phyloP scores from a whole-genome alignment of 768 basidiomycete genomes.

The Hydnum rufescens region DNA sequence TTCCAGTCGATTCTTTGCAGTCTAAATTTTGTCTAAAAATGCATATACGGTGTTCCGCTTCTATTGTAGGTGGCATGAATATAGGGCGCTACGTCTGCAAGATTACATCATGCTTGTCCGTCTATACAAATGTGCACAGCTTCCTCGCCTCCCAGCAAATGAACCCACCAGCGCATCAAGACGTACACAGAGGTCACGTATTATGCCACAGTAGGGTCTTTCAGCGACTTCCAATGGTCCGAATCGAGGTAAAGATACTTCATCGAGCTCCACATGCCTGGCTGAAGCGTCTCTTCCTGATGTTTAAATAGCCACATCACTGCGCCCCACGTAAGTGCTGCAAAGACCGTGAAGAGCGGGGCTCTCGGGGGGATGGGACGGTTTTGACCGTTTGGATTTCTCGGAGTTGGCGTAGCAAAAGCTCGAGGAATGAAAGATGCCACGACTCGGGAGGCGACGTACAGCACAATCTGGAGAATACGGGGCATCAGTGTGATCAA shows the following conservation, averaged over 20 bases:
- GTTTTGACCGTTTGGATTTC: conserved; percentile 15
- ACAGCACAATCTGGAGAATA: conserved; percentile 66
- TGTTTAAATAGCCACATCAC: conserved; percentile 95
- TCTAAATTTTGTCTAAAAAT: too few relatives aligned
- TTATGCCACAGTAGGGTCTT: conserved; percentile 87
- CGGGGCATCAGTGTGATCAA: neutral
- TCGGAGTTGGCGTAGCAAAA: conserved; percentile 17
- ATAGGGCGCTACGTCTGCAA: too few relatives aligned
- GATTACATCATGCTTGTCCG: too few relatives aligned
- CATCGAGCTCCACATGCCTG: conserved; percentile 95
- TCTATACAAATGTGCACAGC: too few relatives aligned
- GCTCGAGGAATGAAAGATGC: conserved; percentile 82
- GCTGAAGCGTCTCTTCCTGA: conserved; percentile 76
- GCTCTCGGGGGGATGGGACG: conserved; percentile 66
- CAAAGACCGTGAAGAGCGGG: conserved; percentile 67
- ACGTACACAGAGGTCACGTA: too few relatives aligned
- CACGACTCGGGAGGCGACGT: conserved; percentile 81
- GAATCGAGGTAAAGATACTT: conserved; percentile 88
- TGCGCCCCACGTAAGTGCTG: conserved; percentile 79
- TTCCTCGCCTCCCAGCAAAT: too few relatives aligned
- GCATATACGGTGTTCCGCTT: too few relatives aligned
- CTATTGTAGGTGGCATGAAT: too few relatives aligned
- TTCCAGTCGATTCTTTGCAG: too few relatives aligned
- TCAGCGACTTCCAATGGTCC: conserved; percentile 62
- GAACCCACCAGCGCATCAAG: too few relatives aligned